phyloP scores from a whole-genome alignment of 2,329 filamentous ascomycete genomes.

The Colletotrichum trifolii region DNA sequence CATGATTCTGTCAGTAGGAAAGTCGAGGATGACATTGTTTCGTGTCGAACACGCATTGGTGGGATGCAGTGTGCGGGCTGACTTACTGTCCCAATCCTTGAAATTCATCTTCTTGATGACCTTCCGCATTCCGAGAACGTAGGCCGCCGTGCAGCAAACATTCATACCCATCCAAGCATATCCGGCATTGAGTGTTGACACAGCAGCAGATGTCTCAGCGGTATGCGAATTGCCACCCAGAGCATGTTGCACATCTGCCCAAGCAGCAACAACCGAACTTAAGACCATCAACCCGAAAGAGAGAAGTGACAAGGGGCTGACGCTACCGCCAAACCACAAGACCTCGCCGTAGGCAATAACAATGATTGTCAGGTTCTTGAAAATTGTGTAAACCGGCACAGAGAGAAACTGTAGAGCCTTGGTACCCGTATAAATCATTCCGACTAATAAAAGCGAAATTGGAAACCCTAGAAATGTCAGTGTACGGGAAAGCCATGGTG shows the following conservation, averaged over 20 bases:
- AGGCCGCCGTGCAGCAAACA: constrained; percentile 92
- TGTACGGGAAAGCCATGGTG: neutral
- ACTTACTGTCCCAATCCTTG: constrained; percentile 98
- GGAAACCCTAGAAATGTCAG: constrained; percentile 81
- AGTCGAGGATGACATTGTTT: no score
- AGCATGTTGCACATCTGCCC: constrained; percentile 94
- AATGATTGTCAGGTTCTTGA: constrained; percentile 99
- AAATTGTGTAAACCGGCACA: constrained; percentile 98
- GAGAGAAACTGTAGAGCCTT: constrained; percentile 97
- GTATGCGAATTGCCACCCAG: constrained; percentile 66
- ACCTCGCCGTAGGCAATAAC: constrained; percentile 98
- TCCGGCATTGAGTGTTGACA: constrained; percentile 91
- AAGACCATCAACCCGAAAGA: constrained; percentile 97
- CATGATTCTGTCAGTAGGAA: constrained; percentile 39
- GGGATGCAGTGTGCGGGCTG: neutral
- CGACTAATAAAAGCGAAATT: constrained; percentile 92
- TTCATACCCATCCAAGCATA: constrained; percentile 99
- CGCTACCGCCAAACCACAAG: constrained; percentile 95
- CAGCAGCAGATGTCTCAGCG: constrained; percentile 74
- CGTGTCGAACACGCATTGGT: no score
- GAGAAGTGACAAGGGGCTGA: constrained; percentile 86
- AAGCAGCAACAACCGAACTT: constrained; percentile 93
- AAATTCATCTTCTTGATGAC: constrained; percentile 99
- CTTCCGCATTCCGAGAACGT: constrained; percentile 94
- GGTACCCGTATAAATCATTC: constrained; percentile 98